Percentiles rank a stretch among this genome's conserved stretches.
These are phyloP conservation scores for Thamnidium elegans DNA, from an alignment of 192 early-diverging fungal genomes.

Conservation along the genomic window DNA sequence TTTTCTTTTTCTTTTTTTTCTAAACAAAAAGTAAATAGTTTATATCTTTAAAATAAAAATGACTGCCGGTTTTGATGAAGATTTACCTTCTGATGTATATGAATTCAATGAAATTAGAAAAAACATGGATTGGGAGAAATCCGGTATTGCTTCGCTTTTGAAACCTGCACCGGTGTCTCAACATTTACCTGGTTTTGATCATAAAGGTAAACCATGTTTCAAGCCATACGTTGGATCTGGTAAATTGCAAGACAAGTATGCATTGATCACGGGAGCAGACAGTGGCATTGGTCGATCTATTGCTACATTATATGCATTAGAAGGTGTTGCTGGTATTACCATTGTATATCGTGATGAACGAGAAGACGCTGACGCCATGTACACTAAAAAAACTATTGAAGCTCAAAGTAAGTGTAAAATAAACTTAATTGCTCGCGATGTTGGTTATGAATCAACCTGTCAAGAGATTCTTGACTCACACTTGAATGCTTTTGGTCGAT, in stretches of 20 bases:
- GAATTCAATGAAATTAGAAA: slow-evolving; percentile 36
- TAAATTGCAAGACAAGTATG: slow-evolving; percentile 47
- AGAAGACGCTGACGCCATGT: slow-evolving; percentile 50
- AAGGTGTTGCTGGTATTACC: slow-evolving; percentile 46
- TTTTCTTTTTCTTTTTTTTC: slow-evolving; percentile 4
- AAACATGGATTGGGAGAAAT: slow-evolving; percentile 29
- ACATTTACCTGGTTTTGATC: slow-evolving; percentile 41
- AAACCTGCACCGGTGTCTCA: slow-evolving; percentile 42
- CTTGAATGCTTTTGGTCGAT: slow-evolving; percentile 37
- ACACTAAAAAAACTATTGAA: slow-evolving; percentile 41
- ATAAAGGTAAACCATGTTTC: slow-evolving; percentile 31
- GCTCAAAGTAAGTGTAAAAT: slow-evolving; percentile 31
- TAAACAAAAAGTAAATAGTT: too few relatives aligned
- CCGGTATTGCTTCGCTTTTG: slow-evolving; percentile 33
- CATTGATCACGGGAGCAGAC: slow-evolving; percentile 47
- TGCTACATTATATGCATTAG: slow-evolving; percentile 49
- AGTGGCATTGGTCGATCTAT: slow-evolving; percentile 53
- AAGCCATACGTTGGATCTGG: slow-evolving; percentile 42
- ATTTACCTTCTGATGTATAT: slow-evolving; percentile 35
- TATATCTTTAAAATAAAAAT: slow-evolving; percentile 15
- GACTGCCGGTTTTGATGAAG: slow-evolving; percentile 39
- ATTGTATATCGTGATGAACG: slow-evolving; percentile 52
- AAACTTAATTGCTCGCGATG: slow-evolving; percentile 36
- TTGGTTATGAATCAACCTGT: slow-evolving; percentile 41
- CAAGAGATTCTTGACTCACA: slow-evolving; percentile 40